Evolutionary conservation across 1,284 basidiomycete genomes (phyloP).

Genomic region (Pyrrhoderma lamaoense): DNA sequence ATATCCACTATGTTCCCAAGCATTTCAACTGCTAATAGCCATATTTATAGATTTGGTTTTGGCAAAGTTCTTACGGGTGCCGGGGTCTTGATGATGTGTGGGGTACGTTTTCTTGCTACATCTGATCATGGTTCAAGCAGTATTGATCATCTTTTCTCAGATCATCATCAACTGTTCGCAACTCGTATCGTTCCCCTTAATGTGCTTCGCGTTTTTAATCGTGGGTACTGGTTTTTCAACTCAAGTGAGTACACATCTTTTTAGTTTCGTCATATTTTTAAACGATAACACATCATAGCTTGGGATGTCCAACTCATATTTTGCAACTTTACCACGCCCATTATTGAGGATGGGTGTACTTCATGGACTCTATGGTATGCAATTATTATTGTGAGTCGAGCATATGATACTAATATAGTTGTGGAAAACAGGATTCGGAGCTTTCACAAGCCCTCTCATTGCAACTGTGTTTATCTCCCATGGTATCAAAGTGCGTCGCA

Average conservation of each 20-base stretch:
- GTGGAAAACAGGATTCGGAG: conserved; percentile 20
- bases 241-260: conserved; percentile 20
- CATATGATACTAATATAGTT: no score
- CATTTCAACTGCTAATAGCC: no score
- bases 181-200: conserved; percentile 25
- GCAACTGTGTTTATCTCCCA: conserved; percentile 27
- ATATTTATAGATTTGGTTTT: conserved; percentile 19
- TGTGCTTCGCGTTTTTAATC: conserved; percentile 30
- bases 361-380: conserved; percentile 26
- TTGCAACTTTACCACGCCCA: conserved; percentile 26
- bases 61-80: conserved; percentile 26
- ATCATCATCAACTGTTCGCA: conserved; percentile 30
- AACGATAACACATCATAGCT: conserved; percentile 19
- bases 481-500: conserved; percentile 24
- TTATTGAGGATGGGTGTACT: conserved; percentile 28
- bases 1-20: conserved; percentile 10
- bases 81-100: conserved; percentile 25
- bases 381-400: not conserved
- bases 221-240: conserved; percentile 28
- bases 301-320: conserved; percentile 28
- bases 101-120: conserved; percentile 21
- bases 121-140: no score
- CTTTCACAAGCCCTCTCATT: conserved; percentile 28
- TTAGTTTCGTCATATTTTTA: not conserved
- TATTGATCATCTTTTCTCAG: conserved; percentile 18